Conservation (phyloP, 495 filamentous ascomycete species). For the Cairneyella variabilis region DNA sequence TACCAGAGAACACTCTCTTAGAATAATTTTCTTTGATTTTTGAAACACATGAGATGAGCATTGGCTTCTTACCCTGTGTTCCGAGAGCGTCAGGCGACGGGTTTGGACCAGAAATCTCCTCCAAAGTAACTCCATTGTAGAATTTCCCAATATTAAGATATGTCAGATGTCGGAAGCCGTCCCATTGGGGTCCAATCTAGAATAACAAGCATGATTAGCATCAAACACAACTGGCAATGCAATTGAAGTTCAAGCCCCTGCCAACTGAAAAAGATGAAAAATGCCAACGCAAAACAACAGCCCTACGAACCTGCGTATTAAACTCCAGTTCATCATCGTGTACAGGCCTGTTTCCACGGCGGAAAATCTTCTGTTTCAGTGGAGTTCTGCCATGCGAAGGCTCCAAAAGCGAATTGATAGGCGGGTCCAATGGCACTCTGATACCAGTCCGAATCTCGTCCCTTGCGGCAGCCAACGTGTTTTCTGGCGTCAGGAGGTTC, state of each 20-base stretch:
- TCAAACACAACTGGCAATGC: neutral
- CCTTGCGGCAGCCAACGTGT: slow-evolving; percentile 30
- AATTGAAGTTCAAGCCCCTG: too few relatives aligned
- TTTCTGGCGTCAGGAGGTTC: slow-evolving; percentile 42
- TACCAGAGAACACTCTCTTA: too few relatives aligned
- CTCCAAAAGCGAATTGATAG: neutral
- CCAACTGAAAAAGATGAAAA: too few relatives aligned
- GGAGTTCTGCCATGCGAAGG: neutral
- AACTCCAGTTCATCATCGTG: too few relatives aligned
- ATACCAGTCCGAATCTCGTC: slow-evolving; percentile 31
- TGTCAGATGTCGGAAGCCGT: neutral
- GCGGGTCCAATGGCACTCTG: neutral
- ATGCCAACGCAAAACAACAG: too few relatives aligned
- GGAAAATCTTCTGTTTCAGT: too few relatives aligned
- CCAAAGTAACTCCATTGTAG: neutral
- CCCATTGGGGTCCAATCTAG: neutral
- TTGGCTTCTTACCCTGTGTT: too few relatives aligned
- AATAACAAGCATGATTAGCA: neutral
- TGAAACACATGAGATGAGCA: too few relatives aligned
- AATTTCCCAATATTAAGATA: neutral
- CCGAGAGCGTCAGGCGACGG: too few relatives aligned
- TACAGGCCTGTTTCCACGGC: too few relatives aligned
- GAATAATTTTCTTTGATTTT: too few relatives aligned
- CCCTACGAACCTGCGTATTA: too few relatives aligned
- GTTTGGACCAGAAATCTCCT: neutral